Conservation (phyloP, 352 stramenopile genomes). For the Phytophthora kernoviae region DNA sequence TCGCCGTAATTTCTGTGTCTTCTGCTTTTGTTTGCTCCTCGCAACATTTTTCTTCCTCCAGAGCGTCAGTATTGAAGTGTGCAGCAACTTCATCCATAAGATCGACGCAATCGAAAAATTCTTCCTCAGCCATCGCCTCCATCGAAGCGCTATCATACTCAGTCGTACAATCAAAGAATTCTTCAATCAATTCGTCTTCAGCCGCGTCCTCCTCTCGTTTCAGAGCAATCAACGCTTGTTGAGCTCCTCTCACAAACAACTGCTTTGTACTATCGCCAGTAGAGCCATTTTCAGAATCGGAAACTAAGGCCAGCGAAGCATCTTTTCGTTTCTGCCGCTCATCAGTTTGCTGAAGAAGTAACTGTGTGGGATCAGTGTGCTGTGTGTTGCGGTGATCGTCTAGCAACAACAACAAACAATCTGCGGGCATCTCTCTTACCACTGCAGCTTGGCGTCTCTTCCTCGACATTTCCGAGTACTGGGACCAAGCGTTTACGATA, state of each 20-base stretch:
- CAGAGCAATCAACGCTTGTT: conserved; percentile 38
- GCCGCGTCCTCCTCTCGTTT: conserved; percentile 34
- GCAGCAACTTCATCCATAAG: conserved; percentile 57
- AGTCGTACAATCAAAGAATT: conserved; percentile 82
- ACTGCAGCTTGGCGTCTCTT: conserved; percentile 69
- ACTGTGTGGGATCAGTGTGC: conserved; percentile 32
- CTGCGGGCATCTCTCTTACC: conserved; percentile 74
- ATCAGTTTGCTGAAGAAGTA: conserved; percentile 35
- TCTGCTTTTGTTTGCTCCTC: conserved; percentile 14
- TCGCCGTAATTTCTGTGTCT: background rate
- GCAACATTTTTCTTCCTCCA: conserved; percentile 22
- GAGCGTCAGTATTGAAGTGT: conserved; percentile 39
- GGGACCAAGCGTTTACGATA: conserved; percentile 80
- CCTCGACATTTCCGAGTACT: conserved; percentile 75
- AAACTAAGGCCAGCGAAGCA: conserved; percentile 13
- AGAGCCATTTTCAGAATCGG: conserved; percentile 5
- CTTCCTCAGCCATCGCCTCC: conserved; percentile 78
- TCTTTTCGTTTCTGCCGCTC: conserved; percentile 35
- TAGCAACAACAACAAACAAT: conserved; percentile 73
- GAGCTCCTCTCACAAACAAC: conserved; percentile 16
- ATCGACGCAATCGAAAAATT: conserved; percentile 87
- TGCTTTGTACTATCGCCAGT: conserved; percentile 16
- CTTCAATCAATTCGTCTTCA: conserved; percentile 73
- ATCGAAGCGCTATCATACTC: conserved; percentile 60
- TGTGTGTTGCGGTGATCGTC: conserved; percentile 58